A percentile compares a stretch with the other conserved stretches of the same genome.
These are phyloP conservation scores for Gossypium mustelinum DNA, from an alignment of 345 rosid species.

Conservation along the genomic window DNA sequence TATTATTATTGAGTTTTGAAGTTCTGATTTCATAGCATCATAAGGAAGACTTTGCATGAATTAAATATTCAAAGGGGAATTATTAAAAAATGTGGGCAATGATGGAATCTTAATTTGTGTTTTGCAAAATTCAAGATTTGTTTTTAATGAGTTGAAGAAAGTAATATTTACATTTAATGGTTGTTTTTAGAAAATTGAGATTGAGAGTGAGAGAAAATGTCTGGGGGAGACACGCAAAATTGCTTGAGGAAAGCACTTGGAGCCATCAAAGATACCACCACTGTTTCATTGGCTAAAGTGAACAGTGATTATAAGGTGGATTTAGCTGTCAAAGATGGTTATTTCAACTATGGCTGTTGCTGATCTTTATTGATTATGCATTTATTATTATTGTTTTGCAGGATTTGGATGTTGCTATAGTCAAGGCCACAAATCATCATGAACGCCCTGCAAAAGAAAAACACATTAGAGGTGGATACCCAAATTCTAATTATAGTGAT, in stretches of 20 bases:
- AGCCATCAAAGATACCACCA: constrained; percentile 91
- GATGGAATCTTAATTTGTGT: constrained; percentile 15
- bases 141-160: background rate
- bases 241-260: constrained; percentile 94
- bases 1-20: background rate
- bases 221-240: constrained; percentile 79
- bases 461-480: constrained; percentile 64
- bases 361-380: background rate
- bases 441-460: constrained; percentile 90
- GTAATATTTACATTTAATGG: background rate
- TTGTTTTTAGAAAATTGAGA: constrained; percentile 27
- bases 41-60: background rate
- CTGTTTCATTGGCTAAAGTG: constrained; percentile 97
- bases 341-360: background rate
- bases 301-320: constrained; percentile 91
- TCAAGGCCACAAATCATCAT: constrained; percentile 91
- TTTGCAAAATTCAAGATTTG: background rate
- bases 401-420: constrained; percentile 96
- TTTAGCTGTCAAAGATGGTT: background rate
- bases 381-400: constrained; percentile 15
- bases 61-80: no score
- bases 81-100: background rate
- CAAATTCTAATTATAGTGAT: background rate
- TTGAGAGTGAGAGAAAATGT: constrained; percentile 54
- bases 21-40: background rate